These are phyloP conservation scores for Geosmithia flava DNA, from an alignment of 2,329 filamentous ascomycete species.

Conservation along the genomic window DNA sequence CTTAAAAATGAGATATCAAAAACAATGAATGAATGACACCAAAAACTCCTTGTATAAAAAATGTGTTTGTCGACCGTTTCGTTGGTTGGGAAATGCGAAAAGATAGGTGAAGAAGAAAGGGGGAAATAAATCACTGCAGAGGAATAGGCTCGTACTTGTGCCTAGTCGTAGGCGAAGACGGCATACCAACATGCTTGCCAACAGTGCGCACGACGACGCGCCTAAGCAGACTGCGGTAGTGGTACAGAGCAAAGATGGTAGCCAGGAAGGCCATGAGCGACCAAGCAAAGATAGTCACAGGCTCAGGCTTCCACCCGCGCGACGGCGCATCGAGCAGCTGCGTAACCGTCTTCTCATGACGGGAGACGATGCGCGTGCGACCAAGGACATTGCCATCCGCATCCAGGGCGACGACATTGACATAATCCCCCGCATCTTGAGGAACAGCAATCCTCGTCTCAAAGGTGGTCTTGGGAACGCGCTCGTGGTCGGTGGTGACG, in stretches of 20 bases:
- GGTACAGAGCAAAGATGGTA: not conserved
- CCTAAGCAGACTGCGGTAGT: not conserved
- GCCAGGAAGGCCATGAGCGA: not conserved
- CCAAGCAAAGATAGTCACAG: not conserved
- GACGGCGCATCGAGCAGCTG: not conserved
- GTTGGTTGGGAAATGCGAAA: too few relatives aligned
- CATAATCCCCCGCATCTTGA: slow-evolving; percentile 24
- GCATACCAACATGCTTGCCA: too few relatives aligned
- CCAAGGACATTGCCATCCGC: not conserved
- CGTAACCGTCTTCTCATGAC: not conserved
- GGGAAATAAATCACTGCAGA: not conserved
- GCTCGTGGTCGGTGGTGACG: slow-evolving; percentile 12
- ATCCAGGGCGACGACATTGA: slow-evolving; percentile 1
- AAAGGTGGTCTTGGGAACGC: slow-evolving; percentile 11
- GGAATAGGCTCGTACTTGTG: not conserved
- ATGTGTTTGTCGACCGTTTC: too few relatives aligned
- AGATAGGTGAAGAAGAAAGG: too few relatives aligned
- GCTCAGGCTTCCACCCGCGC: slow-evolving; percentile 1
- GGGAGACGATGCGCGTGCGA: not conserved
- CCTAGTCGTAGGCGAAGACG: not conserved
- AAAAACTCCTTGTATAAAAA: too few relatives aligned
- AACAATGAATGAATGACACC: too few relatives aligned
- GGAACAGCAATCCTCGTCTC: slow-evolving; percentile 2
- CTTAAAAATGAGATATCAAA: too few relatives aligned
- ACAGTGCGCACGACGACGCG: not conserved